These are phyloP conservation scores for Blepharisma undulans DNA, from an alignment of 169 alveolate species.

Conservation along the genomic window DNA sequence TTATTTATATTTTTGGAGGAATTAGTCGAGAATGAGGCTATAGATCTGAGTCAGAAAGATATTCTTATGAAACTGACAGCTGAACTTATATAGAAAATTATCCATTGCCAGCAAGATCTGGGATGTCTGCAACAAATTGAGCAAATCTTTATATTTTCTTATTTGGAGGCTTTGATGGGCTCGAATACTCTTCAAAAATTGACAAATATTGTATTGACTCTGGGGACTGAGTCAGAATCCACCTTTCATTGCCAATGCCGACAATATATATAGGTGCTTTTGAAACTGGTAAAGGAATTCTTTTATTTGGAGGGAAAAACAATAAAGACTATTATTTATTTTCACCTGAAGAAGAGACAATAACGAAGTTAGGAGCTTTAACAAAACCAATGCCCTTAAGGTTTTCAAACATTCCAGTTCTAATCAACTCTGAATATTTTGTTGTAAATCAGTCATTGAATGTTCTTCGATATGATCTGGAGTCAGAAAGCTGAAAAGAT, in stretches of 20 bases:
- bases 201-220: background rate
- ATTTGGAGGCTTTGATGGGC: slow-evolving; percentile 20
- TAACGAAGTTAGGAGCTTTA: background rate
- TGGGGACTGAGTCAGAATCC: background rate
- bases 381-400: background rate
- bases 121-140: background rate
- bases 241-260: background rate
- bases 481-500: background rate
- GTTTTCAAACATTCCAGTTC: background rate
- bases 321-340: background rate
- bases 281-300: background rate
- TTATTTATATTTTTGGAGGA: slow-evolving; percentile 10
- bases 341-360: background rate
- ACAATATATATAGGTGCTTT: background rate
- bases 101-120: background rate
- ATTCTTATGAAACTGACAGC: background rate
- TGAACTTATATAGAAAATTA: background rate
- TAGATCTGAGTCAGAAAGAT: background rate
- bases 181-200: background rate
- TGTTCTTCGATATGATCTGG: background rate
- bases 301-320: background rate
- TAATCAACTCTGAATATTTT: background rate
- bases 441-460: background rate
- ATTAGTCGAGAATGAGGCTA: background rate
- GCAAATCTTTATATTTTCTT: background rate